Percentiles rank a stretch among this genome's conserved stretches.
phyloP scores from a whole-genome alignment of 805 yeast species.

The Tetrapisispora taiwanensis region DNA sequence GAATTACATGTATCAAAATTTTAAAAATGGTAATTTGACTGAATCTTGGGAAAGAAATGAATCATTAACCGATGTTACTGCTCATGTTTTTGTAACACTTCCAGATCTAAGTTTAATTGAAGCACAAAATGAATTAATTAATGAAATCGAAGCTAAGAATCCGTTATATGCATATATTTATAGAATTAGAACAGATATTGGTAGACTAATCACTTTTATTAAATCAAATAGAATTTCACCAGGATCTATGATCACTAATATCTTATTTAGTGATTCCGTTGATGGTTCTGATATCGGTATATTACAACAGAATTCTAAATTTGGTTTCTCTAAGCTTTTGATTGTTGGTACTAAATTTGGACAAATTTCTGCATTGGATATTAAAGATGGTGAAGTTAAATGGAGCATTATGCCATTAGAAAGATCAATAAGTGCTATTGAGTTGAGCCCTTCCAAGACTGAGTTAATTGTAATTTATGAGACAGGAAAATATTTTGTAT shows the following conservation, averaged over 20 bases:
- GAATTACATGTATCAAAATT: constrained; percentile 12
- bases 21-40: constrained; percentile 15
- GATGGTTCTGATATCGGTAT: constrained; percentile 9
- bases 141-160: constrained; percentile 10
- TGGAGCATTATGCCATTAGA: constrained; percentile 32
- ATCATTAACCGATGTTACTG: constrained; percentile 31
- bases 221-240: constrained; percentile 13
- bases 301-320: constrained; percentile 22
- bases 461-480: constrained; percentile 19
- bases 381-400: constrained; percentile 29
- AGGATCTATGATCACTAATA: constrained; percentile 13
- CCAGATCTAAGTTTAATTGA: constrained; percentile 11
- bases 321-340: constrained; percentile 39
- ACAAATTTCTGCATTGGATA: constrained; percentile 35
- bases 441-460: constrained; percentile 11
- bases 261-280: constrained; percentile 8
- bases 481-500: constrained; percentile 23
- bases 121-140: constrained; percentile 13
- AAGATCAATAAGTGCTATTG: constrained; percentile 16
- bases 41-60: constrained; percentile 37
- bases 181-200: constrained; percentile 18
- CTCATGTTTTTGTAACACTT: constrained; percentile 21
- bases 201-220: constrained; percentile 12
- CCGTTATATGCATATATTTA: constrained; percentile 19
- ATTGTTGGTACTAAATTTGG: constrained; percentile 34